Evolutionary conservation across 2,329 filamentous ascomycete genomes (phyloP).

Genomic region (Aspergillus quadricinctus): DNA sequence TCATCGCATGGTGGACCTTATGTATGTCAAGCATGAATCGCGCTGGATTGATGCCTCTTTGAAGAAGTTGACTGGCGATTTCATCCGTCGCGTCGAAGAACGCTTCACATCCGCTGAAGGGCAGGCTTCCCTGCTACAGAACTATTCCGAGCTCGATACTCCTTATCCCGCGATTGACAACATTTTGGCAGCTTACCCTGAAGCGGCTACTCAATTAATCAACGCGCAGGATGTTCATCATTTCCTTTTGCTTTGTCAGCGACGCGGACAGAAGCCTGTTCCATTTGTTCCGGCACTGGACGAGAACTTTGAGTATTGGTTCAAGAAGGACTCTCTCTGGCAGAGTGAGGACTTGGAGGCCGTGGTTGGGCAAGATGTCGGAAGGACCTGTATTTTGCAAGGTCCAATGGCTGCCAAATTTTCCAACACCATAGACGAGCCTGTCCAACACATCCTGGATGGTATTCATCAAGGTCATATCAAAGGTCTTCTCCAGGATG

Average conservation of each 20-base stretch:
- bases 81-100: conserved; percentile 94
- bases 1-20: conserved; percentile 79
- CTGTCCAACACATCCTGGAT: conserved; percentile 90
- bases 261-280: conserved; percentile 89
- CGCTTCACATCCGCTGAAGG: conserved; percentile 74
- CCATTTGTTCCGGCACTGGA: conserved; percentile 95
- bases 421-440: conserved; percentile 85
- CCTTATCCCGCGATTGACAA: conserved; percentile 74
- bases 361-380: conserved; percentile 92
- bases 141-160: conserved; percentile 78
- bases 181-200: conserved; percentile 78
- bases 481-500: conserved; percentile 67
- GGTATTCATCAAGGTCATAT: conserved; percentile 88
- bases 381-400: conserved; percentile 91
- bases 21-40: conserved; percentile 85
- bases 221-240: conserved; percentile 98
- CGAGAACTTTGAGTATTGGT: conserved; percentile 97
- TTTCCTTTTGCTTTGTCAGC: conserved; percentile 88
- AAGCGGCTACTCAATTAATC: conserved; percentile 85
- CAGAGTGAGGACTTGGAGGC: conserved; percentile 97
- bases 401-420: conserved; percentile 90
- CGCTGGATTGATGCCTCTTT: conserved; percentile 89
- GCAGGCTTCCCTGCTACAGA: conserved; percentile 80
- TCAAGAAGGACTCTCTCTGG: conserved; percentile 99
- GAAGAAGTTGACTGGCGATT: conserved; percentile 80